These are phyloP conservation scores for Phanerochaete sordida DNA, from an alignment of 768 basidiomycete species.

Conservation along the genomic window DNA sequence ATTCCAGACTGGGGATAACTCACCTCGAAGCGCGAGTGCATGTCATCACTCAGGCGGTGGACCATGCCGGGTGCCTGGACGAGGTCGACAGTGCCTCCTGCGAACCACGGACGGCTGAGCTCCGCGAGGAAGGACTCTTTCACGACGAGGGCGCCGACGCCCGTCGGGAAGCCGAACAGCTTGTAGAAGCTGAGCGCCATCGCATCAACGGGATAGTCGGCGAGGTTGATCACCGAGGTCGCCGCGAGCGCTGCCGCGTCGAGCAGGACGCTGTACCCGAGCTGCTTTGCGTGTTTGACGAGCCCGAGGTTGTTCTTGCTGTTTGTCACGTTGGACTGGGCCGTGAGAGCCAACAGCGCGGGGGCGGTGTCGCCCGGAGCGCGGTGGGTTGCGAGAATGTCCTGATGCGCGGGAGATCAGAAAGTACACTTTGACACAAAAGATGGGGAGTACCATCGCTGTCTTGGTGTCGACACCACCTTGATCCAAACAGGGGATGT, in stretches of 20 bases:
- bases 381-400: constrained; percentile 47
- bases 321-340: constrained; percentile 81
- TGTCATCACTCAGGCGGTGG: constrained; percentile 53
- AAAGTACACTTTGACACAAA: not conserved
- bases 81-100: constrained; percentile 78
- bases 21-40: constrained; percentile 80
- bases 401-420: constrained; percentile 32
- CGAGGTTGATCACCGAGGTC: constrained; percentile 63
- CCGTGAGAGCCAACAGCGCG: constrained; percentile 72
- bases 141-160: constrained; percentile 75
- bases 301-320: constrained; percentile 66
- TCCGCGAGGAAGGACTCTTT: constrained; percentile 61
- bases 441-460: constrained; percentile 49
- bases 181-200: constrained; percentile 87
- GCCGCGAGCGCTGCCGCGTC: constrained; percentile 82
- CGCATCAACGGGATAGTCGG: constrained; percentile 69
- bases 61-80: constrained; percentile 78
- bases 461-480: constrained; percentile 60
- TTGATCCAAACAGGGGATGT: constrained; percentile 58
- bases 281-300: constrained; percentile 56
- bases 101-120: constrained; percentile 77
- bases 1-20: constrained; percentile 11
- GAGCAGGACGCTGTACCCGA: constrained; percentile 73
- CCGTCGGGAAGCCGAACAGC: constrained; percentile 87
- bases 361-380: constrained; percentile 42